Evolutionary conservation across 306 rosid genomes (phyloP).

Genomic region (Prunus campanulata): DNA sequence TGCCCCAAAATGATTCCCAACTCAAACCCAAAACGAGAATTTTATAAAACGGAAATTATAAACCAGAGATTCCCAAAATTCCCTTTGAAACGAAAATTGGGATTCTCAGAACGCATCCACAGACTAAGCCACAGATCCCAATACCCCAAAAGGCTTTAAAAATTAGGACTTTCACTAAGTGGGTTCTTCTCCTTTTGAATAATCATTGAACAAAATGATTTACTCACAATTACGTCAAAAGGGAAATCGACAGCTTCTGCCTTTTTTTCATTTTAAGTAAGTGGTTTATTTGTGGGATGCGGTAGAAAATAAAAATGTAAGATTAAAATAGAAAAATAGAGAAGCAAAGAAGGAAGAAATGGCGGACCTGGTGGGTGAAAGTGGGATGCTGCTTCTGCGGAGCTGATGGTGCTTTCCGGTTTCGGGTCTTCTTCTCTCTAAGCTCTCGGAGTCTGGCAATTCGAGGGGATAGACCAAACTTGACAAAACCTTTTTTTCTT

Average conservation of each 20-base stretch:
- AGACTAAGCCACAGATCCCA: slow-evolving; percentile 21
- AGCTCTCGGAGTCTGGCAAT: slow-evolving; percentile 36
- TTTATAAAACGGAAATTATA: neutral
- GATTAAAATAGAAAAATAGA: neutral
- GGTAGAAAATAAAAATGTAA: slow-evolving; percentile 4
- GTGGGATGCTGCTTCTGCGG: slow-evolving; percentile 25
- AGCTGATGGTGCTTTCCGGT: slow-evolving; percentile 21
- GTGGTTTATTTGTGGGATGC: neutral
- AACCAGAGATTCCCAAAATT: neutral
- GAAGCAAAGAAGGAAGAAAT: neutral
- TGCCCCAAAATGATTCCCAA: neutral
- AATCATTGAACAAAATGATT: neutral
- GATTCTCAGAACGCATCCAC: slow-evolving; percentile 40
- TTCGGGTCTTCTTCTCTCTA: slow-evolving; percentile 17
- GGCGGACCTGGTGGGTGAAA: slow-evolving; percentile 41
- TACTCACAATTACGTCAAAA: neutral
- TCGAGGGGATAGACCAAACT: slow-evolving; percentile 43
- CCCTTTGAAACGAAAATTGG: slow-evolving; percentile 17
- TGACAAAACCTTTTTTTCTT: slow-evolving; percentile 8
- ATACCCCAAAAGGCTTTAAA: slow-evolving; percentile 17
- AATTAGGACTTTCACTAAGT: slow-evolving; percentile 16
- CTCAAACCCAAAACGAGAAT: slow-evolving; percentile 3
- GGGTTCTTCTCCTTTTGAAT: slow-evolving; percentile 2
- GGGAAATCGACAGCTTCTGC: neutral
- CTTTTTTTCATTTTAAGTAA: neutral